Percentiles rank a stretch among this genome's conserved stretches.
Conservation (phyloP, 208 protist species). For the Trypanosoma congolense region DNA sequence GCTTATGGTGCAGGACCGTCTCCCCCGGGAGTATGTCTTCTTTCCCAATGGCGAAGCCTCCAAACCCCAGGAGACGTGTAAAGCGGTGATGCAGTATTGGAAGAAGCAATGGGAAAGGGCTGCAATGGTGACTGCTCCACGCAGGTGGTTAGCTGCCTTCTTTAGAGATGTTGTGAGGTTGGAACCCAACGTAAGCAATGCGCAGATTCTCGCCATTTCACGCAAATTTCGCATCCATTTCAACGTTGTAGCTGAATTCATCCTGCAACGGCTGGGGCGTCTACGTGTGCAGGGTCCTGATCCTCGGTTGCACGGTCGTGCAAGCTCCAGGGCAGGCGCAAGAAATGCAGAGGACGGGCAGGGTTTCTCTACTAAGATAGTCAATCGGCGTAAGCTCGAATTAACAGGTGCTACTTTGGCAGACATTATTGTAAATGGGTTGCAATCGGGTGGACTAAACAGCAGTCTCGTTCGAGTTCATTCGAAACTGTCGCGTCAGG, state of each 20-base stretch:
- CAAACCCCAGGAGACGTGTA: conserved; percentile 11
- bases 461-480: background rate
- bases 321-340: too few relatives aligned
- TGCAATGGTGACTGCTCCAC: background rate
- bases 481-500: conserved; percentile 5
- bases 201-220: conserved; percentile 40
- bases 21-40: background rate
- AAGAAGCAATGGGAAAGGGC: conserved; percentile 18
- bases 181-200: conserved; percentile 32
- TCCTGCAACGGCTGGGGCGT: conserved; percentile 41
- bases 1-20: background rate
- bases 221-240: conserved; percentile 32
- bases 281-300: background rate
- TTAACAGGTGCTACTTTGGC: conserved; percentile 16
- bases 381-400: conserved; percentile 12
- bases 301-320: background rate
- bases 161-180: conserved; percentile 11
- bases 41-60: background rate
- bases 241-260: conserved; percentile 29
- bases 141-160: conserved; percentile 5
- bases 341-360: background rate
- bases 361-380: background rate
- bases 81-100: conserved; percentile 66
- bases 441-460: conserved; percentile 13
- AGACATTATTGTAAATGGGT: conserved; percentile 11